Evolutionary conservation across 2,329 filamentous ascomycete genomes (phyloP), one percentile per base, ranked within the genome.

Genomic region (Alternaria rosae): DNA sequence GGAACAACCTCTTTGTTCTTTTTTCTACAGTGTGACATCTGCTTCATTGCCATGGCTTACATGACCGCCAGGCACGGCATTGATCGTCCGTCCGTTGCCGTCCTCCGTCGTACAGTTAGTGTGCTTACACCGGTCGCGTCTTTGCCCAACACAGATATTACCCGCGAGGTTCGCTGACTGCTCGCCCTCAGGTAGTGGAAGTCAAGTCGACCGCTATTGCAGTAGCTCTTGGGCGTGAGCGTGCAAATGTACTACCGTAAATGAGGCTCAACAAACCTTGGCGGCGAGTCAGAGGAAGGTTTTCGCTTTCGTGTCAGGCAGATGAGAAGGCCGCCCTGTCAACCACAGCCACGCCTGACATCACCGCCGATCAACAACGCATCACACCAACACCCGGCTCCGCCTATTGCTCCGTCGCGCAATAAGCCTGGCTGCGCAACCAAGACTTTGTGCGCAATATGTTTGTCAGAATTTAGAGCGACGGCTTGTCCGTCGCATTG

Each of bases 341-440:
- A 25, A 57, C 32, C 45, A 50, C 41, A 62, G 59, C 66, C 61
- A 57, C 54, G 26, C 42, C 42, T 61, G 47, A 61, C 61, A 63
- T 61, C 47, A 61, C 53, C 25, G 48, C 25, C 32, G 57, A 61
- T 64, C 54, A 38, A 61, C 57, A 57, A 47, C 58, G 50, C 62
- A 62, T 64, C 50, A 41, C 58, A 44, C 35, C 42, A 48, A 52
- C 9, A 51, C 51, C 54, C 57, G 38, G 38, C 28, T 42, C 54
- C 50, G 38, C 28, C 28, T 30, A 61, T 57, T 64, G 62, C 59
- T 65, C 54, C 17, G 51, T 48, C 57, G 57, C 63, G 57, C 59
- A 64, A 25, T 55, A 20, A 54, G 13, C 13, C 55, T n/a, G 54
- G 54, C 57, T 53, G 54, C 60, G 35, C 52, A 21, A 58, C 48